Conservation (phyloP, 495 filamentous ascomycete genomes). For the Trichocladium antarcticum region DNA sequence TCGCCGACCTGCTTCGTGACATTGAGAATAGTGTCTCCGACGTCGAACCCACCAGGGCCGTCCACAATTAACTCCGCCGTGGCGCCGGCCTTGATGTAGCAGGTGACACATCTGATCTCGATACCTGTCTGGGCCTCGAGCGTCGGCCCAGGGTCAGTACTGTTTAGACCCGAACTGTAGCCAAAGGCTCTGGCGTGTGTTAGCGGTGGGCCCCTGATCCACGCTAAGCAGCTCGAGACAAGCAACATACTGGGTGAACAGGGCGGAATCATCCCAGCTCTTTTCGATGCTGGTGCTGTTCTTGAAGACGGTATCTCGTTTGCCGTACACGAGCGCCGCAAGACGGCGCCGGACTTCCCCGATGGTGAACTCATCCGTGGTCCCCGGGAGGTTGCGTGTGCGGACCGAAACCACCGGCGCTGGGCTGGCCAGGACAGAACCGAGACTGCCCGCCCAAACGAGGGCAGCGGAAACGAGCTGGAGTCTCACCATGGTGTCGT, state of each 20-base stretch:
- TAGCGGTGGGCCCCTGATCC: neutral
- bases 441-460: constrained; percentile 2
- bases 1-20: constrained; percentile 18
- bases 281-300: neutral
- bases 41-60: constrained; percentile 28
- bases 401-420: neutral
- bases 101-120: constrained; percentile 39
- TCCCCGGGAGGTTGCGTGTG: constrained; percentile 2
- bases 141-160: neutral
- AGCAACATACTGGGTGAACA: neutral
- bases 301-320: neutral
- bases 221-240: neutral
- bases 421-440: neutral
- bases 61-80: constrained; percentile 31
- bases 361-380: neutral
- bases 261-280: neutral
- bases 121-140: constrained; percentile 3
- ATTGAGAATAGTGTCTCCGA: constrained; percentile 25
- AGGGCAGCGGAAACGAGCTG: neutral
- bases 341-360: neutral
- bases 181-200: neutral
- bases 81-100: constrained; percentile 40
- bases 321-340: neutral
- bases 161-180: neutral
- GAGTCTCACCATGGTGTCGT: constrained; percentile 6